These are phyloP conservation scores for Daedaleopsis nitida DNA, from an alignment of 768 basidiomycete genomes.

Conservation along the genomic window DNA sequence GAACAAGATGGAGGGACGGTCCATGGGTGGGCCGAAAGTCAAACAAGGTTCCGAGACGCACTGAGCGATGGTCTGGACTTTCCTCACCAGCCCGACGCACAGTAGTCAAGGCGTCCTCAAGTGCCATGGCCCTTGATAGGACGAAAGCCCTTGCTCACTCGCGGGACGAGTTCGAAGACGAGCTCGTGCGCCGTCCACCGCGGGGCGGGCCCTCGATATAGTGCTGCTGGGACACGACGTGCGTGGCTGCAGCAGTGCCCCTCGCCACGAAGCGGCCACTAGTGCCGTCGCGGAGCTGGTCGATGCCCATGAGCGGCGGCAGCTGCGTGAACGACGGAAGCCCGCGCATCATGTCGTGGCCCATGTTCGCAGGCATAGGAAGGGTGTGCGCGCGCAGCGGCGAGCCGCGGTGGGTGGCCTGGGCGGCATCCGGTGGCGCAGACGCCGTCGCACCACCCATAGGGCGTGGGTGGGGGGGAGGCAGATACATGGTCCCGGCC, in stretches of 20 bases:
- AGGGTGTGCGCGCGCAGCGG: slow-evolving; percentile 3
- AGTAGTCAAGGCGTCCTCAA: not conserved
- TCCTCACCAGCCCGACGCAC: not conserved
- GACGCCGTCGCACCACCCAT: not conserved
- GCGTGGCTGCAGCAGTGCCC: not conserved
- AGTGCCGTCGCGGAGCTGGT: slow-evolving; percentile 1
- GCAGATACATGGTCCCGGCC: not conserved
- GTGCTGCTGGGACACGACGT: not conserved
- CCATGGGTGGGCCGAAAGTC: not conserved
- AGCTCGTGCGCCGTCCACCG: slow-evolving; percentile 5
- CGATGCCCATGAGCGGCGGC: slow-evolving; percentile 1
- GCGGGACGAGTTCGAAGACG: slow-evolving; percentile 11
- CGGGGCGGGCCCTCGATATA: slow-evolving; percentile 11
- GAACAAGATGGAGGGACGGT: not conserved
- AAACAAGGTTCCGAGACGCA: not conserved
- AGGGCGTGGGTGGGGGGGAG: not conserved
- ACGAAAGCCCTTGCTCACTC: not conserved
- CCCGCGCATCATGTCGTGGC: not conserved
- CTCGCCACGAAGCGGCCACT: slow-evolving; percentile 10
- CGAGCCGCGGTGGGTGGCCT: not conserved
- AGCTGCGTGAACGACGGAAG: not conserved
- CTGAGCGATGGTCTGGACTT: not conserved
- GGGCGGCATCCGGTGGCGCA: not conserved
- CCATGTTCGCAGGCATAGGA: slow-evolving; percentile 4
- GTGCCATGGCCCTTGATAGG: not conserved